Evolutionary conservation across 768 basidiomycete genomes (phyloP).

Genomic region (Lactarius indigo): DNA sequence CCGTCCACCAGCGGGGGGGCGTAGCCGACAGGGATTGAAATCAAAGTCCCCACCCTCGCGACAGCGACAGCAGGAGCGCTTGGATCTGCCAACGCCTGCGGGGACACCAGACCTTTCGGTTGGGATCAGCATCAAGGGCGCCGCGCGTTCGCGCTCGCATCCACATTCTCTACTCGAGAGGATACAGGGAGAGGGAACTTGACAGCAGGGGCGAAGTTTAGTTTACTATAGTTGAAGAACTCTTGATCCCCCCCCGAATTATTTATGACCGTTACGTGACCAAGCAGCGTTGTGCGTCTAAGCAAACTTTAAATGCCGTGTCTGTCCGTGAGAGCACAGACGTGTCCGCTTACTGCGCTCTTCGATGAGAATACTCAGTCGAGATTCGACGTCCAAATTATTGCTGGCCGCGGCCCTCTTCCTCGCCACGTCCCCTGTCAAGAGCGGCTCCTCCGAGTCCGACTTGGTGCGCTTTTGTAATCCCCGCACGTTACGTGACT

Average conservation of each 20-base stretch:
- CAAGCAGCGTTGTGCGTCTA: too few species aligned
- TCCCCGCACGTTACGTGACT: background rate
- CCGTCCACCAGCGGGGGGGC: background rate
- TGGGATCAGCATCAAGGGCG: slow-evolving; percentile 24
- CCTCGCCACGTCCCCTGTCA: background rate
- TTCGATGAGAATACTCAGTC: background rate
- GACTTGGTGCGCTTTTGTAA: background rate
- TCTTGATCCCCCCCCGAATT: too few species aligned
- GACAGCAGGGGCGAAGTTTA: background rate
- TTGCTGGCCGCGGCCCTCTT: background rate
- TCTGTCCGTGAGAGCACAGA: background rate
- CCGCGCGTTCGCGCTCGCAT: slow-evolving; percentile 15
- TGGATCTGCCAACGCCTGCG: background rate
- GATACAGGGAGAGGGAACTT: slow-evolving; percentile 19
- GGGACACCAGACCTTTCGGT: background rate
- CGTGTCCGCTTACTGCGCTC: background rate
- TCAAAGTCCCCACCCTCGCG: background rate
- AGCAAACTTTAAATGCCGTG: background rate
- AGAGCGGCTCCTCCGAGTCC: background rate
- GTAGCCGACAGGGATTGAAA: background rate
- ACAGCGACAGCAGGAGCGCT: background rate
- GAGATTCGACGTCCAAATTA: background rate
- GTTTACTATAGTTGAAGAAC: too few species aligned
- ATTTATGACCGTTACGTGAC: background rate
- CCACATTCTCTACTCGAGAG: slow-evolving; percentile 20